Percentiles rank a stretch among this genome's conserved stretches.
phyloP scores from a whole-genome alignment of 768 basidiomycete genomes.

The Lyophyllum semitale region DNA sequence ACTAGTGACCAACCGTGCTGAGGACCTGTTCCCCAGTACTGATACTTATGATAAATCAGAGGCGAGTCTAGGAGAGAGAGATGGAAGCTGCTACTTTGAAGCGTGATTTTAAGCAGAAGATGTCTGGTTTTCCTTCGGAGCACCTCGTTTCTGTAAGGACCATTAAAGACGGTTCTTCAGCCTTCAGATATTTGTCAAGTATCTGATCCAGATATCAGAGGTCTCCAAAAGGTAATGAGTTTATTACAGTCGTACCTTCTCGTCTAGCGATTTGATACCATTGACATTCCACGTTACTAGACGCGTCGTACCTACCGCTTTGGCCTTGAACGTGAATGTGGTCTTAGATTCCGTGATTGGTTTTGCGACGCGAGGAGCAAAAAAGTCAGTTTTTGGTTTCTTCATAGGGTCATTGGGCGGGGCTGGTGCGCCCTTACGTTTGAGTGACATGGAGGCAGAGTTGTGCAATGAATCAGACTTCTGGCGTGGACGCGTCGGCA shows the following conservation, averaged over 20 bases:
- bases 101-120: conserved; percentile 5
- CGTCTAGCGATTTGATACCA: conserved; percentile 10
- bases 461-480: no score
- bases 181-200: conserved; percentile 12
- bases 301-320: neutral
- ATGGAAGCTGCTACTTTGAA: conserved; percentile 4
- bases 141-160: conserved; percentile 13
- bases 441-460: neutral
- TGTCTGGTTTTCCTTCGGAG: conserved; percentile 10
- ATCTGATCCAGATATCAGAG: neutral
- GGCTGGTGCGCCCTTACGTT: neutral
- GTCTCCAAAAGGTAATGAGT: neutral
- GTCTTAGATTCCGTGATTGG: neutral
- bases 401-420: neutral
- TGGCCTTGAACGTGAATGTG: neutral
- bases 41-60: conserved; percentile 4
- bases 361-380: neutral
- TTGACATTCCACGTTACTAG: conserved; percentile 16
- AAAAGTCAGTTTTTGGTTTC: neutral
- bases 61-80: neutral
- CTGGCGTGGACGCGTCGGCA: neutral
- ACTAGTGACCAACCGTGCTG: neutral
- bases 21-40: conserved; percentile 11
- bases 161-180: conserved; percentile 10
- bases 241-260: neutral